Base-by-base conservation (phyloP, 129 eudicot genomes). In the Mikania micrantha region DNA sequence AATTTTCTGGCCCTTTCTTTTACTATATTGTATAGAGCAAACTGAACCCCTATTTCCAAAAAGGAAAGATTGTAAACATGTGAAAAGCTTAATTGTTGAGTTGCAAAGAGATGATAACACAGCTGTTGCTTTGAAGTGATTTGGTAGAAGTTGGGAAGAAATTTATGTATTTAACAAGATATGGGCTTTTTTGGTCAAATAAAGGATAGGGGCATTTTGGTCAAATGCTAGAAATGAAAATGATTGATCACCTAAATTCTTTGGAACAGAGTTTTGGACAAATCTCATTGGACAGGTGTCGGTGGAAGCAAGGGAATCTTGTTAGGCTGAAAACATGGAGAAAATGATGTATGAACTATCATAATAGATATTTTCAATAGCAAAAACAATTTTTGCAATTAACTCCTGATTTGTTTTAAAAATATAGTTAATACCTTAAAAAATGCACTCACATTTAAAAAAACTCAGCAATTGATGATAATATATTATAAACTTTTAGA, bases 151-250 rank as follows among this genome's bases (percentile, higher is more conserved):
- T 70, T 73, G 71, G 77, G 29, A 50, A 56, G 63, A 64, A 63
- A 63, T 77, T 77, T 63, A 77, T 54, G 32, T 60, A 53, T 35
- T 49, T 80, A 77, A 66, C 85, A 81, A 38, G 71, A 71, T 16
- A 68, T 50, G 54, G 58, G 59, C 50, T 31, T 72, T n/a, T 71
- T 45, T 61, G 29, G 32, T 27, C 15, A 54, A 24, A 24, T 5
- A 25, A 54, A 48, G 25, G 19, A 21, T 2, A 44, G 20, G 9
- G 50, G 4, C 36, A 6, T 12, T 15, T n/a, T 15, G 3, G 6
- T n/a, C 50, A 44, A 15, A 9, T 9, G 10, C 29, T 45, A n/a
- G 32, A n/a, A 9, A 28, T 41, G 38, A 28, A 31, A 31, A n/a
- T 57, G 40, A 29, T 28, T 57, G 19, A 57, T 57, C 39, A 28